Conservation (phyloP, 306 rosid species). For the Macrotyloma uniflorum region DNA sequence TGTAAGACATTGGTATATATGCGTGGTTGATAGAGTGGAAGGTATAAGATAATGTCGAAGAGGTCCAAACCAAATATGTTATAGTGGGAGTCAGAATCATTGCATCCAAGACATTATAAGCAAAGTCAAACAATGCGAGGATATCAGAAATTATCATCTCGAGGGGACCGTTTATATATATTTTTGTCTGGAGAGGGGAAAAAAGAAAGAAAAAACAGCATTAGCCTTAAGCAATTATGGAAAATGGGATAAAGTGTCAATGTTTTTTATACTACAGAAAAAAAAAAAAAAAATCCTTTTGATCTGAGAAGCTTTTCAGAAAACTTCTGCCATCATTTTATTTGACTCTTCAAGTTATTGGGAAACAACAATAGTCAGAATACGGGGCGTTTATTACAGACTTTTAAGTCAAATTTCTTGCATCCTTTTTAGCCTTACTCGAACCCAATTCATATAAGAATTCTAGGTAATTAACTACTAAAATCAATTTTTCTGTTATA, state of each 20-base stretch:
- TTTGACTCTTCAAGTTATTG: neutral
- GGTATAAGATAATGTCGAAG: neutral
- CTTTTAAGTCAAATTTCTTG: too few species aligned
- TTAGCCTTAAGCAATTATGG: neutral
- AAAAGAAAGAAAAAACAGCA: neutral
- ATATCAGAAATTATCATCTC: conserved; percentile 25
- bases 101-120: neutral
- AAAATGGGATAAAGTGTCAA: neutral
- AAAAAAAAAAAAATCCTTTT: neutral
- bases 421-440: too few species aligned
- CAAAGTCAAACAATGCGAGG: conserved; percentile 35
- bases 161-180: conserved; percentile 15
- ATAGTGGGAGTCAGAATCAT: conserved; percentile 42
- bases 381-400: too few species aligned
- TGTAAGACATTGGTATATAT: neutral
- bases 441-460: too few species aligned
- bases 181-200: neutral
- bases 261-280: neutral
- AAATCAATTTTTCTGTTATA: too few species aligned
- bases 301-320: neutral
- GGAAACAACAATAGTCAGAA: too few species aligned
- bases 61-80: neutral
- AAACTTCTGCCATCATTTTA: too few species aligned
- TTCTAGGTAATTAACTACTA: too few species aligned
- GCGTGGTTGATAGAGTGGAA: neutral